Conservation (phyloP, 306 rosid species). For the Cajanus cajan region DNA sequence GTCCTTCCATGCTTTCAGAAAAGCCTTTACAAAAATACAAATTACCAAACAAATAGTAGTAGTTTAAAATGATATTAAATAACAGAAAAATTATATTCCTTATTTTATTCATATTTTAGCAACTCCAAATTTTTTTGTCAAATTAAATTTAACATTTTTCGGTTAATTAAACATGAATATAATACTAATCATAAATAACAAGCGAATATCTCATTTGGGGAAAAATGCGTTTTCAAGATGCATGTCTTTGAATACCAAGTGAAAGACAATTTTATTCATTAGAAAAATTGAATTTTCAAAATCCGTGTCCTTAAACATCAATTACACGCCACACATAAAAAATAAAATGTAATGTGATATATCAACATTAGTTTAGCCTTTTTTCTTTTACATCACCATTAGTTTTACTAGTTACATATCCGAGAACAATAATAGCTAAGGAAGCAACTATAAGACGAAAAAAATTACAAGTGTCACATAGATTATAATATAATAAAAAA, state of each 20-base stretch:
- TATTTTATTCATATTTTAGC: too few relatives aligned
- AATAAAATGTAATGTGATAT: background rate
- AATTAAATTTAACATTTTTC: background rate
- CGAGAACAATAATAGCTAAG: too few relatives aligned
- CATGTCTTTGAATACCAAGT: background rate
- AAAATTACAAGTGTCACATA: too few relatives aligned
- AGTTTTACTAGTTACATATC: too few relatives aligned
- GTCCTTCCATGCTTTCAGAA: conserved; percentile 49
- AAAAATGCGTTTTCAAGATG: background rate
- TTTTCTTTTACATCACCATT: too few relatives aligned
- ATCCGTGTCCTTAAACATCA: background rate
- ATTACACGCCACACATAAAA: background rate
- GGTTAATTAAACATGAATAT: background rate
- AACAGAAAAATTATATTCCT: background rate
- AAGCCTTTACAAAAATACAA: conserved; percentile 52
- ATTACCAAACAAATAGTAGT: background rate
- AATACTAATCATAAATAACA: background rate
- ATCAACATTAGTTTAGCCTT: background rate
- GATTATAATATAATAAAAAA: too few relatives aligned
- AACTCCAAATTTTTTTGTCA: background rate
- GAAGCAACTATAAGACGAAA: too few relatives aligned
- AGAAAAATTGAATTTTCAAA: background rate
- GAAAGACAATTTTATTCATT: background rate
- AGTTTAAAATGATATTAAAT: background rate
- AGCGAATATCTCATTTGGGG: background rate